phyloP scores from a whole-genome alignment of 2,329 filamentous ascomycete species.

The Aspergillus proliferans region DNA sequence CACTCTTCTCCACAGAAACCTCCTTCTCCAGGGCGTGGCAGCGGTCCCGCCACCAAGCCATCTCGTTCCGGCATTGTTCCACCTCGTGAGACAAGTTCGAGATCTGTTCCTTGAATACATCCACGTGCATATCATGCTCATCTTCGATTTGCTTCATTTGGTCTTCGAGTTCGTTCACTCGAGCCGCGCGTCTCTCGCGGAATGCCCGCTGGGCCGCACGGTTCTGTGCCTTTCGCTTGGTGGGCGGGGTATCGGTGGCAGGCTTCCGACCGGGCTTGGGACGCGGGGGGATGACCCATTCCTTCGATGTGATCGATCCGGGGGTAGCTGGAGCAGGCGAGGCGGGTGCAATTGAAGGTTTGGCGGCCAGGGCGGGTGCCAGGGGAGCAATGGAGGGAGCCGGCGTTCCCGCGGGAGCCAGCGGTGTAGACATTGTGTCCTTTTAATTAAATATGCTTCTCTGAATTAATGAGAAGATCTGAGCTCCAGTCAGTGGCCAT shows the following conservation, averaged over 20 bases:
- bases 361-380: slow-evolving; percentile 33
- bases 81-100: slow-evolving; percentile 57
- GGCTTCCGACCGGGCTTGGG: slow-evolving; percentile 91
- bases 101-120: slow-evolving; percentile 52
- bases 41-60: slow-evolving; percentile 44
- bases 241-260: slow-evolving; percentile 83
- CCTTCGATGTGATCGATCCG: slow-evolving; percentile 64
- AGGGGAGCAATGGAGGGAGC: slow-evolving; percentile 33
- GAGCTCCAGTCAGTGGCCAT: slow-evolving; percentile 16
- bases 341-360: slow-evolving; percentile 31
- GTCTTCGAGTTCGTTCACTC: slow-evolving; percentile 63
- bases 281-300: slow-evolving; percentile 79
- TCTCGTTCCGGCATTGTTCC: slow-evolving; percentile 55
- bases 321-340: slow-evolving; percentile 34
- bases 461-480: slow-evolving; percentile 10
- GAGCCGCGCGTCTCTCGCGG: slow-evolving; percentile 75
- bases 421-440: slow-evolving; percentile 31
- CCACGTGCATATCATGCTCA: slow-evolving; percentile 38
- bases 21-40: slow-evolving; percentile 59
- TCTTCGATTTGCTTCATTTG: slow-evolving; percentile 45
- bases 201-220: slow-evolving; percentile 86
- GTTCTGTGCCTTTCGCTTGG: slow-evolving; percentile 92
- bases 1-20: slow-evolving; percentile 42
- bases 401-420: slow-evolving; percentile 14
- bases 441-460: background rate